Evolutionary conservation across 2,329 filamentous ascomycete species (phyloP), one percentile per base, ranked within the genome.

Genomic region (Thelonectria discophora): DNA sequence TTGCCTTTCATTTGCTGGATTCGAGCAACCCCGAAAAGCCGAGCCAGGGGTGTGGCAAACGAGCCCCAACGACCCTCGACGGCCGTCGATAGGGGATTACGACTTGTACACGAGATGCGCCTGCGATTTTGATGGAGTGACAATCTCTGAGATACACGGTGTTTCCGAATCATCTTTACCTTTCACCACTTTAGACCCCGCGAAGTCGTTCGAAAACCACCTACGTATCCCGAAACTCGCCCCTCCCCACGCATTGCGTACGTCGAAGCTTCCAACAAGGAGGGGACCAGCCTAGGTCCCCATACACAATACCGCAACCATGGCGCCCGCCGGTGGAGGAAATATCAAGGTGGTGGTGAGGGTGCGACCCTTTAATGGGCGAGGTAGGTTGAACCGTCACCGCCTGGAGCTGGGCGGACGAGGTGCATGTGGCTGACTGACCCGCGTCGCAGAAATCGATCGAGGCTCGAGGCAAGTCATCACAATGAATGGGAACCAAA

Each of bases 321-420:
- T 79, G 77, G 72, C 77, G 69, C 77, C 82, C 64, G 81, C 86
- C 71, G 92, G 92, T 74, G 93, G 91, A 81, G 94, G 95, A 76
- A 99, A 99, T 77, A 99, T 99, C 79, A 99, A 99, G 89, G 95
- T 99, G 82, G 95, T 99, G 84, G 95, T 99, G 83, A 89, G 95
- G 82, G 90, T 91, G 72, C 88, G 95, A 76, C 95, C 95, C 52
- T 99, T 99, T 82, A 99, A 99, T 79, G 89, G 88, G 74, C 89
- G 94, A 94, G 93, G 93, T 94, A 84, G 27, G 27, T 30, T 9
- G 5, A 7, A 10, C 2, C 62, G 83, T 70, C 45, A 58, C 37
- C 24, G 53, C 43, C 12, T 54, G 42, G 58, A 40, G 42, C 30
- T 18, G 53, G 32, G 30, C 17, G 34, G 34, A n/a, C 32, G 9